Conservation (phyloP, 1,284 basidiomycete species). For the Chiua sp. region DNA sequence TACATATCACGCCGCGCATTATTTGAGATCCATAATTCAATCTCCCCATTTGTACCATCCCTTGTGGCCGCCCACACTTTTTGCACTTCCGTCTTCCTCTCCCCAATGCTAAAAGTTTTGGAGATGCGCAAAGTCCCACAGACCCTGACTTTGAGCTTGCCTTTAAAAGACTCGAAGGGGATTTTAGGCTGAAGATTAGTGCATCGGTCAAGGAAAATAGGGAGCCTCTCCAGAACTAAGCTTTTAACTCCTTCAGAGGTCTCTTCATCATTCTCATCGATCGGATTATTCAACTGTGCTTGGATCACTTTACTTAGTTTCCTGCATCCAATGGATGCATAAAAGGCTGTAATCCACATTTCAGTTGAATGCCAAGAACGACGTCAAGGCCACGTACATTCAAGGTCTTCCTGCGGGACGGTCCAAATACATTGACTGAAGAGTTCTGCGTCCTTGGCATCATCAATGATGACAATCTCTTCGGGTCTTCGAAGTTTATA, state of each 20-base stretch:
- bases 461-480: neutral
- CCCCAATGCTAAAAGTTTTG: constrained; percentile 9
- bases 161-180: neutral
- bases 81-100: neutral
- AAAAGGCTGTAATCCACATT: neutral
- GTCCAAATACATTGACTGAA: neutral
- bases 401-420: neutral
- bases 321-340: neutral
- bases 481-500: neutral
- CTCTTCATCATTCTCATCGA: neutral
- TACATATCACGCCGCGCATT: constrained; percentile 77
- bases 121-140: constrained; percentile 4
- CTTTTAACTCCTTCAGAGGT: constrained; percentile 53
- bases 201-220: constrained; percentile 90
- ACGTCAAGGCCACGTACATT: neutral
- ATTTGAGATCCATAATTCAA: constrained; percentile 14
- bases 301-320: neutral
- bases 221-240: constrained; percentile 84
- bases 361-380: neutral
- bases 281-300: neutral
- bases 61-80: constrained; percentile 5
- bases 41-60: neutral
- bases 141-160: constrained; percentile 6
- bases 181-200: constrained; percentile 46
- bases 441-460: neutral